Evolutionary conservation across 805 yeast genomes (phyloP), one percentile per base, ranked within the genome.

Genomic region (Zygosaccharomyces lentus): DNA sequence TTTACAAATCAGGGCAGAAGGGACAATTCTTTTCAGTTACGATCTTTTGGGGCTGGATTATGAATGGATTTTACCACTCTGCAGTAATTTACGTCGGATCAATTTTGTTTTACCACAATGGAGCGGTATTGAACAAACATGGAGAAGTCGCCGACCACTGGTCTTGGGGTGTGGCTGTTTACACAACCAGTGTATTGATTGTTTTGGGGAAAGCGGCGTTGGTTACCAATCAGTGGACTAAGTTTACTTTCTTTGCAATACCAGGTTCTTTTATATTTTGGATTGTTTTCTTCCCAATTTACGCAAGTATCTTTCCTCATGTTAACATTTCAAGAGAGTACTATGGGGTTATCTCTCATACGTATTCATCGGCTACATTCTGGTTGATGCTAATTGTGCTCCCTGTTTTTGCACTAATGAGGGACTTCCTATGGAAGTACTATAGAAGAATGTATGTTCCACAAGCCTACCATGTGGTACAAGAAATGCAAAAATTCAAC

Each of bases 1-100:
- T 95, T 41, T 93, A 95, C 67, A 85, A 83, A 59, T 70, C 93
- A 35, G 99, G 99, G 6, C 97, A 91, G 66, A 72, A 79, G 50
- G 85, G 95, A 15, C 82, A 78, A 46, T 93, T 93, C 60, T 87
- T 93, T 70, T 91, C 91, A 55, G 96, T 89, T 9, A 74, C 80
- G 4, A 89, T 89, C 32, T 93, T 93, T 65, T 91, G 98, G 98
- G 87, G 96, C 15, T 93, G 99, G 99, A 87, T 93, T 37, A 69
- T 81, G 41, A 95, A 93, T 65, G 99, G 99, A 0, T 91, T 93
- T 61, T 93, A 80, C 67, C 99, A 93, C 64, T 87, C 96, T 9
- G 87, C 88, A 2, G 72, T 93, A 17, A 82, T 89, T 16, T 95
- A 82, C 63, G 70, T 89, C 36, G 83, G 91, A 27, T 73, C 87